Conservation (phyloP, 495 filamentous ascomycete species). For the Trichoderma gamsii region DNA sequence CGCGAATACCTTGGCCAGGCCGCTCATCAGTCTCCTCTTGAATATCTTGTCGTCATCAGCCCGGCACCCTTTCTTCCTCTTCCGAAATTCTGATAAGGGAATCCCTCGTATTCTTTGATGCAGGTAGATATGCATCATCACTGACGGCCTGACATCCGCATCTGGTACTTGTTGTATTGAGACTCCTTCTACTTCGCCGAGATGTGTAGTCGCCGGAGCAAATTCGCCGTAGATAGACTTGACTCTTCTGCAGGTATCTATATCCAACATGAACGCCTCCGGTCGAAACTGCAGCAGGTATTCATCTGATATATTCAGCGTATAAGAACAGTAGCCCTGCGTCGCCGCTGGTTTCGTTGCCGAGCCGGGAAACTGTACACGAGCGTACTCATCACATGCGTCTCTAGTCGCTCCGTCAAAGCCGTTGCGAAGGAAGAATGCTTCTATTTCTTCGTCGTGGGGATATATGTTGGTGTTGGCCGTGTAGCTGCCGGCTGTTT, state of each 20-base stretch:
- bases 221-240: constrained; percentile 32
- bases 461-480: neutral
- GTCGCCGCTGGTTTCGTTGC: neutral
- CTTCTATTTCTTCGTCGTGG: neutral
- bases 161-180: neutral
- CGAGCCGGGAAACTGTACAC: neutral
- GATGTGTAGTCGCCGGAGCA: constrained; percentile 32
- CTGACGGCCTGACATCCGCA: neutral
- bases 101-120: constrained; percentile 1
- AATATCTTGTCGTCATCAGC: constrained; percentile 16
- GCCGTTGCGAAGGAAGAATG: constrained; percentile 11
- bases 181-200: neutral
- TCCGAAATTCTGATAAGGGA: constrained; percentile 7
- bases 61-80: neutral
- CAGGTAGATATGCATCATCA: neutral
- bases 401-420: constrained; percentile 5
- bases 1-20: constrained; percentile 29
- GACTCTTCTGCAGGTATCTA: constrained; percentile 34
- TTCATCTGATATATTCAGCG: constrained; percentile 33
- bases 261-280: constrained; percentile 34
- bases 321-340: constrained; percentile 52
- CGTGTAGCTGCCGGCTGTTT: neutral
- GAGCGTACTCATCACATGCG: constrained; percentile 1
- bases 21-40: neutral
- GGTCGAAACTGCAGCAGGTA: constrained; percentile 49